Percentiles rank a stretch among this genome's conserved stretches.
These are phyloP conservation scores for Starmerella bombi DNA, from an alignment of 805 yeast species.

Conservation along the genomic window DNA sequence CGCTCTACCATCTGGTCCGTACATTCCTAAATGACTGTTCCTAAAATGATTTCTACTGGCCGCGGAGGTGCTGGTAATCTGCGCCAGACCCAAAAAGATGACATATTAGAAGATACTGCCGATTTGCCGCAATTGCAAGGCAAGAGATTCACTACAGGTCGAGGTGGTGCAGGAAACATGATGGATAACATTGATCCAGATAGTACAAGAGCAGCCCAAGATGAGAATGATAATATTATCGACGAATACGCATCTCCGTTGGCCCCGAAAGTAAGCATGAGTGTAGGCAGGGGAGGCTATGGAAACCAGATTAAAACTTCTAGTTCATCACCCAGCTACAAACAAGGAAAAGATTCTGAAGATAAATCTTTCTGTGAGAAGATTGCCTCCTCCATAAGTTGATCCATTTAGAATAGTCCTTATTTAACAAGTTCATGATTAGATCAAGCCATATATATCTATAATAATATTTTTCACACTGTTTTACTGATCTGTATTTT, in stretches of 20 bases:
- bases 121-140: constrained; percentile 44
- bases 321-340: background rate
- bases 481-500: no score
- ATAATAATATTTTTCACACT: no score
- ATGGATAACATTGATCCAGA: constrained; percentile 41
- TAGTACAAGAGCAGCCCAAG: constrained; percentile 50
- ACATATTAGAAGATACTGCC: constrained; percentile 42
- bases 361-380: constrained; percentile 6
- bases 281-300: constrained; percentile 54
- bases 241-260: constrained; percentile 36
- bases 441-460: no score
- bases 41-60: constrained; percentile 45
- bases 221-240: constrained; percentile 1
- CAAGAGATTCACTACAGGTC: constrained; percentile 52
- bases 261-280: constrained; percentile 27
- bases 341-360: background rate
- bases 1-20: no score
- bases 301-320: constrained; percentile 32
- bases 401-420: no score
- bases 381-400: constrained; percentile 3
- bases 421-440: no score
- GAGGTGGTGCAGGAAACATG: constrained; percentile 76
- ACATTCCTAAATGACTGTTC: background rate
- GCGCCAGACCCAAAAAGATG: constrained; percentile 38
- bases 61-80: constrained; percentile 73